Evolutionary conservation across 176 grass and related monocot species (phyloP).

Genomic region (Zoysia japonica): DNA sequence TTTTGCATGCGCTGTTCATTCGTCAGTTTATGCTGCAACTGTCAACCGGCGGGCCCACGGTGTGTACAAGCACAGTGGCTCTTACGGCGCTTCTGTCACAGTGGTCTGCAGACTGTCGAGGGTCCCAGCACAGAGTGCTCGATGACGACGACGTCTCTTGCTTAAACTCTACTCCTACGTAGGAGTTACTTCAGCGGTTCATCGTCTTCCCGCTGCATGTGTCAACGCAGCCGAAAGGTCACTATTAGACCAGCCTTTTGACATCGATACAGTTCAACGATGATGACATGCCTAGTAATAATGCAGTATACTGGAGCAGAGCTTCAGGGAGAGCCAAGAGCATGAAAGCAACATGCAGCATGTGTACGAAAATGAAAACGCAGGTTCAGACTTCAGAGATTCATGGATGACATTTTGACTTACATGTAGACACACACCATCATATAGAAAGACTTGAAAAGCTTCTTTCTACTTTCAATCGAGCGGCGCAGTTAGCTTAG

Average conservation of each 20-base stretch:
- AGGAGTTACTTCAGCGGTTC: not conserved
- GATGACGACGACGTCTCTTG: not conserved
- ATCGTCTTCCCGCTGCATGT: not conserved
- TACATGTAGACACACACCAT: not conserved
- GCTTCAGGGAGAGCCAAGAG: not conserved
- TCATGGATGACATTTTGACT: not conserved
- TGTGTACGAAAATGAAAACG: not conserved
- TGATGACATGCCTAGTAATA: not conserved
- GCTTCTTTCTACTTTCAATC: not conserved
- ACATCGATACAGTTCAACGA: not conserved
- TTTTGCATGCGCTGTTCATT: not conserved
- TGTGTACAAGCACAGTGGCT: not conserved
- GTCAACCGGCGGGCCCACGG: not conserved
- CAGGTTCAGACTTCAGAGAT: too few relatives aligned
- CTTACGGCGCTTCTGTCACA: not conserved
- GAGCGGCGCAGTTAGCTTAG: not conserved
- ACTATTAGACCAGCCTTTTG: not conserved
- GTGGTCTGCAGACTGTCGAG: not conserved
- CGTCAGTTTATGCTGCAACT: too few relatives aligned
- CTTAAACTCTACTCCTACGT: not conserved
- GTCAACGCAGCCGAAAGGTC: not conserved
- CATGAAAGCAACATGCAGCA: not conserved
- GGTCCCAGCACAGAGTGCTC: not conserved
- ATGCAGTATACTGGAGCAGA: not conserved
- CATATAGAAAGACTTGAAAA: constrained; percentile 8